Evolutionary conservation across 768 basidiomycete genomes (phyloP), one percentile per base, ranked within the genome.

Genomic region (Suillus ampliporus): DNA sequence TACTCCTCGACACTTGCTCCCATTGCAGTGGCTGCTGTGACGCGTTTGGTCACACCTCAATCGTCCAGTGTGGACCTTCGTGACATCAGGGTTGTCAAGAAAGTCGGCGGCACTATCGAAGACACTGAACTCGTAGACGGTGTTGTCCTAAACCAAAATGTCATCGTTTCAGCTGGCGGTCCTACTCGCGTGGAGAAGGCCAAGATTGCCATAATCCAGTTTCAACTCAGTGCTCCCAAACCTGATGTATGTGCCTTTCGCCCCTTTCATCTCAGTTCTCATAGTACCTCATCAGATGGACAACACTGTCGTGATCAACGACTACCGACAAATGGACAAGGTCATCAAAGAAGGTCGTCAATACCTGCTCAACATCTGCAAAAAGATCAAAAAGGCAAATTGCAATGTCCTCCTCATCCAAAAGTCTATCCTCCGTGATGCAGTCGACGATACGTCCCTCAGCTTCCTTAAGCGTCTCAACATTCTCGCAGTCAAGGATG

Each of bases 311-410:
- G 91, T 99, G 57, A 98, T 99, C 69, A 99, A 97, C 66, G 97
- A 99, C 78, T 99, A 99, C 80, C 90, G 97, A 19, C 97, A 98
- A 76, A 99, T 99, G 97, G 97, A 99, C 84, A 97, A 98, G 77
- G 95, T 99, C 63, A 90, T 99, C 79, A 99, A 99, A 78, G 97
- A 99, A 78, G 97, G 97, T 62, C 91, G 97, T 51, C 94, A 96
- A 77, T 99, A 99, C 76, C 86, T 99, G 62, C 88, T 99, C 71
- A 98, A 95, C 75, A 87, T 99, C 59, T 97, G 94, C 88, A 99
- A 99, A 79, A 96, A 95, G 79, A 99, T 99, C 79, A 99, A 99
- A 78, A 98, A 97, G 79, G 90, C 95, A n/a, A 96, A 96, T 68
- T 99, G 97, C 85, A 99, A 99, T 71, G 97, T 98, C 57, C 89